Base-by-base conservation (phyloP, 805 yeast genomes). In the Ogataea allantospora region DNA sequence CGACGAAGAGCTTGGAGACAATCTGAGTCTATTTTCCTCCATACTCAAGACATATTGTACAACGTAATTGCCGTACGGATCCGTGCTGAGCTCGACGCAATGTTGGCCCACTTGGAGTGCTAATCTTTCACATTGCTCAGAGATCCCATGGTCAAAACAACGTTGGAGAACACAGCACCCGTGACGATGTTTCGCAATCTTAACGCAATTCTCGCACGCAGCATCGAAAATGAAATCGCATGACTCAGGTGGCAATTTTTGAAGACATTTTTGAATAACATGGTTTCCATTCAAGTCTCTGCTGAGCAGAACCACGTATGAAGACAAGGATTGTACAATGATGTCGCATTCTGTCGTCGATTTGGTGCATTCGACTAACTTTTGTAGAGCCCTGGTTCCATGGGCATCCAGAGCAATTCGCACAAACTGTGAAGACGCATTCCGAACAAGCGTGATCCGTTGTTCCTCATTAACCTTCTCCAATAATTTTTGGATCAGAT, bases 111-210 rank as follows among this genome's bases (percentile, higher is more conserved):
- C 81, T 46, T 75, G 76, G 18, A 70, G 58, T 16, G 88, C 80
- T 38, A 93, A 70, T 43, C 75, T 78, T 46, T 70, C 69, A 40
- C 88, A 74, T 62, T 93, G 97, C 26, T 64, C 70, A 3, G 65
- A 64, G 15, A 80, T 75, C 3, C 98, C 97, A 61, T 83, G 86
- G 62, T 93, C 98, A 51, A 93, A 73, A 62, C 98, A 89, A 53
- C 98, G 76, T 65, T 91, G 99, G 41, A 91, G 70, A 17, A 91
- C 98, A 63, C 98, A 91, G 66, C 99, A 93, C 6, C 98, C 99
- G 57, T 93, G 98, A 55, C 96, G 77, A 57, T 93, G 98, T 31
- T 95, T 88, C 5, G 96, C 95, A 40, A 93, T 87, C 41, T 79
- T 83, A 25, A 80, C 71, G 46, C 93, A 83, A 47, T 88, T 73